Conservation (phyloP, 371 early-diverging fungal species). For the Apophysomyces sp. region DNA sequence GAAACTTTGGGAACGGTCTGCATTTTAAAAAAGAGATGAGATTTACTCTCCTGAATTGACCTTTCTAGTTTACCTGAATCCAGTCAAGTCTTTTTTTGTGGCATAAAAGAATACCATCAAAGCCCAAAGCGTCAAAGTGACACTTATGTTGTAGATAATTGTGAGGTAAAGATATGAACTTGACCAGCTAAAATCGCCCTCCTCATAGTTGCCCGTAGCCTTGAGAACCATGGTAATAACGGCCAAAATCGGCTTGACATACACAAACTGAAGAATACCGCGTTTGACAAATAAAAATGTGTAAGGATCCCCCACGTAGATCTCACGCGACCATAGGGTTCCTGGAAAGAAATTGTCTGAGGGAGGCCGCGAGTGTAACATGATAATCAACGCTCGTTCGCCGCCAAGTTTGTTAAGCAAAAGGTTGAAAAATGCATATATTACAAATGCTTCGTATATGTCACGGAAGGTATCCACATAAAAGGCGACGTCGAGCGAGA, state of each 20-base stretch:
- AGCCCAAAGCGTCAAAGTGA: constrained; percentile 84
- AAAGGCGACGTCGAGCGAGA: constrained; percentile 74
- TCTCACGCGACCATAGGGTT: constrained; percentile 69
- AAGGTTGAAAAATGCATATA: constrained; percentile 92
- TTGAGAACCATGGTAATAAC: constrained; percentile 81
- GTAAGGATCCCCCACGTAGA: constrained; percentile 89
- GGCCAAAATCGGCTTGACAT: constrained; percentile 85
- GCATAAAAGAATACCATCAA: constrained; percentile 88
- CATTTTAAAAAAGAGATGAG: background rate
- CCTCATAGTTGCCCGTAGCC: constrained; percentile 71
- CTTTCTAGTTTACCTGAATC: constrained; percentile 66
- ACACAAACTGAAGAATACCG: constrained; percentile 92
- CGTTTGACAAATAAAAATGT: constrained; percentile 86
- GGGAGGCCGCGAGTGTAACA: constrained; percentile 75
- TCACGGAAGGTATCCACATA: constrained; percentile 93
- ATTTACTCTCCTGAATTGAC: background rate
- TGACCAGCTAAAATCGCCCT: constrained; percentile 73
- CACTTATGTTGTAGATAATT: constrained; percentile 84
- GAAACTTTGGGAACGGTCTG: constrained; percentile 91
- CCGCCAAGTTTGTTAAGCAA: constrained; percentile 93
- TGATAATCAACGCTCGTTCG: constrained; percentile 79
- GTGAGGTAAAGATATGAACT: constrained; percentile 83
- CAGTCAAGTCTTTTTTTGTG: constrained; percentile 76
- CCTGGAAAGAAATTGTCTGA: constrained; percentile 87
- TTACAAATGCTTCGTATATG: constrained; percentile 96